These are phyloP conservation scores for Calonectria multiphialidica DNA, from an alignment of 2,329 filamentous ascomycete genomes.

Conservation along the genomic window DNA sequence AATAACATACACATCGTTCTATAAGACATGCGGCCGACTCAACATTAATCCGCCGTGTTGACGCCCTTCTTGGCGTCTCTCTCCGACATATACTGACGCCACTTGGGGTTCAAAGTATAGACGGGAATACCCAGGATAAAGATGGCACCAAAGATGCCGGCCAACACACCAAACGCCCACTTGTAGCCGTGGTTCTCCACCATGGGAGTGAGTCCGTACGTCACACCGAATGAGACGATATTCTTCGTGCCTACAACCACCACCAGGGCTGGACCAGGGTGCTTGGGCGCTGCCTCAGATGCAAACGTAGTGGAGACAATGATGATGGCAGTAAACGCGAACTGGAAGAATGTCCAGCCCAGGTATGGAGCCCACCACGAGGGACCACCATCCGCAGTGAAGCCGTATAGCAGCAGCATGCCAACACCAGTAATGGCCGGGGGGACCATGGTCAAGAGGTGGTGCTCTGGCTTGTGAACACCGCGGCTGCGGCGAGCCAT, in stretches of 20 bases:
- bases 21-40: too few relatives aligned
- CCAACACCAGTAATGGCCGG: slow-evolving; percentile 26
- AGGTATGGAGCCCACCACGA: slow-evolving; percentile 11
- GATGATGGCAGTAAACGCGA: slow-evolving; percentile 8
- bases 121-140: slow-evolving; percentile 32
- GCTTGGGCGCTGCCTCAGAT: slow-evolving; percentile 12
- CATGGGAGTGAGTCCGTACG: slow-evolving; percentile 16
- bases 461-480: slow-evolving; percentile 30
- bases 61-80: slow-evolving; percentile 14
- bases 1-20: neutral
- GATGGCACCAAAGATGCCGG: slow-evolving; percentile 27
- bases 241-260: slow-evolving; percentile 17
- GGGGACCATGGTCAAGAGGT: slow-evolving; percentile 28
- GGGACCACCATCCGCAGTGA: neutral
- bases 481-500: slow-evolving; percentile 29
- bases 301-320: slow-evolving; percentile 15
- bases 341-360: slow-evolving; percentile 16
- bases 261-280: slow-evolving; percentile 16
- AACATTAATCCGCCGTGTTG: neutral
- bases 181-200: neutral
- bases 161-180: slow-evolving; percentile 9
- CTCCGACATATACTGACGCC: slow-evolving; percentile 23
- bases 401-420: slow-evolving; percentile 30
- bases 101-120: slow-evolving; percentile 29
- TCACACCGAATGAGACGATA: slow-evolving; percentile 16